phyloP scores from a whole-genome alignment of 352 stramenopile species.

The Phytophthora sp. region DNA sequence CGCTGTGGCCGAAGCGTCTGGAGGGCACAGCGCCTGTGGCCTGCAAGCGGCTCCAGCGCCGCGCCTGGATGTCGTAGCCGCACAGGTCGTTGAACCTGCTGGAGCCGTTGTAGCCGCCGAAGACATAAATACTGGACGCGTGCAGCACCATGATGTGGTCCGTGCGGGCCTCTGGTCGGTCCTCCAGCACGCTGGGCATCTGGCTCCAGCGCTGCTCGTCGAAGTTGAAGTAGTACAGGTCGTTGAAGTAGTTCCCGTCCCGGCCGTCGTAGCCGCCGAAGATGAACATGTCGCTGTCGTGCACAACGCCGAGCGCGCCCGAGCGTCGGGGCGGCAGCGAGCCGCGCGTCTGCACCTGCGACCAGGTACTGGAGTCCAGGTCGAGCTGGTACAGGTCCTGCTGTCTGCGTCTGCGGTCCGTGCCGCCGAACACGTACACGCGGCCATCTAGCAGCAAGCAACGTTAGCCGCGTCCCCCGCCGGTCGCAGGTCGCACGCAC shows the following conservation, averaged over 20 bases:
- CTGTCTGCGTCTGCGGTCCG: slow-evolving; percentile 75
- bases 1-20: slow-evolving; percentile 84
- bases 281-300: slow-evolving; percentile 88
- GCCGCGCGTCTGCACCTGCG: slow-evolving; percentile 72
- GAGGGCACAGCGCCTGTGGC: slow-evolving; percentile 55
- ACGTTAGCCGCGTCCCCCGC: background rate
- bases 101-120: slow-evolving; percentile 88
- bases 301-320: slow-evolving; percentile 78
- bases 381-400: slow-evolving; percentile 90
- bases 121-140: slow-evolving; percentile 82
- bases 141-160: slow-evolving; percentile 91
- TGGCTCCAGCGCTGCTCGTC: slow-evolving; percentile 77
- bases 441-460: slow-evolving; percentile 46
- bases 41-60: slow-evolving; percentile 63
- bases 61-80: slow-evolving; percentile 65
- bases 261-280: slow-evolving; percentile 91
- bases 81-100: slow-evolving; percentile 87
- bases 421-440: slow-evolving; percentile 89
- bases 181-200: slow-evolving; percentile 66
- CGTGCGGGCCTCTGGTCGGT: slow-evolving; percentile 77
- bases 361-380: slow-evolving; percentile 66
- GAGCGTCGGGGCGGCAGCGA: slow-evolving; percentile 72
- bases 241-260: slow-evolving; percentile 91
- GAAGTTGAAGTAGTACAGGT: slow-evolving; percentile 90
- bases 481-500: slow-evolving; percentile 26